phyloP scores from a whole-genome alignment of 106 monocot species.

The Dendrobium chrysotoxum region DNA sequence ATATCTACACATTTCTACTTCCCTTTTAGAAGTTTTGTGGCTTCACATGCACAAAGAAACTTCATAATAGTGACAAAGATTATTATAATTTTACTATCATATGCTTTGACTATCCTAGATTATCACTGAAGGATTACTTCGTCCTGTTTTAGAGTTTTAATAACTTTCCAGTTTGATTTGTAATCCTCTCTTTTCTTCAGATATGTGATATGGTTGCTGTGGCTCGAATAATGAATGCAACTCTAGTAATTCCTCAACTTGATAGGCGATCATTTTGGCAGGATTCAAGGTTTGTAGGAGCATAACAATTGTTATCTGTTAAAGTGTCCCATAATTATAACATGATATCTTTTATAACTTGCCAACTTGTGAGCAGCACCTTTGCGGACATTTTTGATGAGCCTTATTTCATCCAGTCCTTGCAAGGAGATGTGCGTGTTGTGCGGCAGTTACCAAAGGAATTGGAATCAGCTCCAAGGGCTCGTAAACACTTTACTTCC shows the following conservation, averaged over 20 bases:
- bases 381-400: slow-evolving; percentile 95
- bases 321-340: neutral
- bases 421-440: slow-evolving; percentile 69
- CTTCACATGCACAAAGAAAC: neutral
- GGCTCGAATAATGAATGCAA: slow-evolving; percentile 90
- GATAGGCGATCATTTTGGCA: slow-evolving; percentile 94
- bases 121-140: neutral
- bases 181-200: slow-evolving; percentile 25
- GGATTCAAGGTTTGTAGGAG: slow-evolving; percentile 60
- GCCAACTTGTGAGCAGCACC: slow-evolving; percentile 28
- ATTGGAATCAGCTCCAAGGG: slow-evolving; percentile 61
- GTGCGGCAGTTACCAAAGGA: slow-evolving; percentile 60
- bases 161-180: neutral
- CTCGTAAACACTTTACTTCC: slow-evolving; percentile 86
- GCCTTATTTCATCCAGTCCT: slow-evolving; percentile 64
- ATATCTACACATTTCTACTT: neutral
- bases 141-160: neutral
- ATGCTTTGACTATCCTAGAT: neutral
- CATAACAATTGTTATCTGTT: neutral
- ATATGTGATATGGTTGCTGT: slow-evolving; percentile 97
- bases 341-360: slow-evolving; percentile 8
- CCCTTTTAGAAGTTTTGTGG: neutral
- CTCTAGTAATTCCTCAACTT: slow-evolving; percentile 79
- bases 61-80: neutral
- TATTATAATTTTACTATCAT: neutral